These are phyloP conservation scores for Tricholoma matsutake DNA, from an alignment of 768 basidiomycete genomes.

Conservation along the genomic window DNA sequence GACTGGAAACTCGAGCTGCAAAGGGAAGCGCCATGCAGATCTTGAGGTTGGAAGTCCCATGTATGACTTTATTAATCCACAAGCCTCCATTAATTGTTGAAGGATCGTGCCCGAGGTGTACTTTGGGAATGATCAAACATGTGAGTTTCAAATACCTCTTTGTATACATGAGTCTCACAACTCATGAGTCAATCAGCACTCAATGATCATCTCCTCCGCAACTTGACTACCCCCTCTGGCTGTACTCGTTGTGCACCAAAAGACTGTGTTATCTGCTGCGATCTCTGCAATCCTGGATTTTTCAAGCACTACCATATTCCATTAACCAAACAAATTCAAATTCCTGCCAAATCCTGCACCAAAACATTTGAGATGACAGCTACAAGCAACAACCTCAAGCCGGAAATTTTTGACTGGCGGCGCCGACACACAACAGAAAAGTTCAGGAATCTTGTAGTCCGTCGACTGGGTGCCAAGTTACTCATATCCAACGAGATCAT, in stretches of 20 bases:
- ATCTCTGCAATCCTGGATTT: slow-evolving; percentile 5
- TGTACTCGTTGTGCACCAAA: too few relatives aligned
- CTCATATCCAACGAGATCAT: background rate
- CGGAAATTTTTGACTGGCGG: background rate
- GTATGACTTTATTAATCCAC: slow-evolving; percentile 10
- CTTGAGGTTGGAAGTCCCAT: background rate
- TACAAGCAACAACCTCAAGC: too few relatives aligned
- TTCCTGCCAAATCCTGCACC: background rate
- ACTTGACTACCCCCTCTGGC: background rate
- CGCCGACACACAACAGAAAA: background rate
- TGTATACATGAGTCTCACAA: background rate
- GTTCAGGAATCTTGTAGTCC: background rate
- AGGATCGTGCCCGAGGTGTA: background rate
- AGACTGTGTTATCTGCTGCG: slow-evolving; percentile 6
- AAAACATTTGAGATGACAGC: background rate
- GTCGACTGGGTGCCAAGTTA: background rate
- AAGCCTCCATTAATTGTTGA: background rate
- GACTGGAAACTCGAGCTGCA: background rate
- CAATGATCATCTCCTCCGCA: slow-evolving; percentile 6
- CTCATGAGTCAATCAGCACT: background rate
- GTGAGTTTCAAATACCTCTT: too few relatives aligned
- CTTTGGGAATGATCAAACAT: slow-evolving; percentile 4
- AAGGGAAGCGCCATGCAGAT: slow-evolving; percentile 17
- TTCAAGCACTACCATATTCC: slow-evolving; percentile 5
- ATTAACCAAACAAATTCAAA: background rate